These are phyloP conservation scores for Verruconis gallopava DNA, from an alignment of 2,329 filamentous ascomycete species.

Conservation along the genomic window DNA sequence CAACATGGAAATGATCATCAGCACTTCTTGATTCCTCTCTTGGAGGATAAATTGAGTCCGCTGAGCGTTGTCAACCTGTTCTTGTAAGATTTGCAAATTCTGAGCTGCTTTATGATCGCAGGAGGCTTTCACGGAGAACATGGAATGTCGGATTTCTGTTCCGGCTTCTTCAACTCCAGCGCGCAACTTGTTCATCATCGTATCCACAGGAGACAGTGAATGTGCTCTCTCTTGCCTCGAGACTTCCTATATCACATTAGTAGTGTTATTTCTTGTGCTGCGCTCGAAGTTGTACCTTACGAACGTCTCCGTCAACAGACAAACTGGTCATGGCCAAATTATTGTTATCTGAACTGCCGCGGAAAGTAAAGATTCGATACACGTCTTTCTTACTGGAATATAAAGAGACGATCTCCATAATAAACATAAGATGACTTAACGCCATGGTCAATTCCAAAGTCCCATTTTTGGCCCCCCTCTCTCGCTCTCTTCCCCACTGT, in stretches of 20 bases:
- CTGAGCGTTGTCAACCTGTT: conserved; percentile 7
- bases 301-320: background rate
- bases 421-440: too few relatives aligned
- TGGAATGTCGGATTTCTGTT: conserved; percentile 1
- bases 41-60: conserved; percentile 3
- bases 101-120: conserved; percentile 5
- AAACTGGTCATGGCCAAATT: background rate
- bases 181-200: conserved; percentile 4
- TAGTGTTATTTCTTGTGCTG: conserved; percentile 3
- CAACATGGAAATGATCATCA: conserved; percentile 5
- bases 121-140: conserved; percentile 5
- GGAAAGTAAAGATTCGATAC: conserved; percentile 3
- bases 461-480: too few relatives aligned
- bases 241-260: conserved; percentile 2
- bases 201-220: conserved; percentile 1
- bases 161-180: conserved; percentile 5
- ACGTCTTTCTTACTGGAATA: too few relatives aligned
- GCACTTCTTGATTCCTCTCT: conserved; percentile 7
- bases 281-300: conserved; percentile 5
- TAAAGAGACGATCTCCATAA: too few relatives aligned
- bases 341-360: background rate
- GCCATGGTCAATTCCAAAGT: too few relatives aligned
- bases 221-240: conserved; percentile 2
- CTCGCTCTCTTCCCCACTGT: too few relatives aligned
- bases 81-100: conserved; percentile 5